phyloP scores from a whole-genome alignment of 768 basidiomycete genomes.

The Rhodotorula babjevae region DNA sequence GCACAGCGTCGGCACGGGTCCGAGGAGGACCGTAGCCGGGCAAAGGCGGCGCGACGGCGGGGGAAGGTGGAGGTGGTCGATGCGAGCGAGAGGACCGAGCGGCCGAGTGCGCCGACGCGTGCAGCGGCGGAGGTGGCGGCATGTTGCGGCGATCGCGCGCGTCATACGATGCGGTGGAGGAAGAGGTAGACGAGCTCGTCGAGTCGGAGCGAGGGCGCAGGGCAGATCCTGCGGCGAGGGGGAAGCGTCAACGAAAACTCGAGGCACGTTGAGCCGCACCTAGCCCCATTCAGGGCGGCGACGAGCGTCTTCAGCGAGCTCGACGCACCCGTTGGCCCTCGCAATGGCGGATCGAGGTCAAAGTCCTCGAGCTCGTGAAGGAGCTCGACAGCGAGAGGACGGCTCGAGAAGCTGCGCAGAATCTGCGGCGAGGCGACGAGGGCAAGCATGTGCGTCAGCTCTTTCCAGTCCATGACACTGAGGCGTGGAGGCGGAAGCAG shows the following conservation, averaged over 20 bases:
- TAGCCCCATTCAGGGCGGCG: too few species aligned
- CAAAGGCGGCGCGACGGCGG: constrained; percentile 17
- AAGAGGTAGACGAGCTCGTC: not conserved
- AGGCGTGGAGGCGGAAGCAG: too few species aligned
- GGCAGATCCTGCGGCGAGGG: not conserved
- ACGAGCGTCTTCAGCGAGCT: too few species aligned
- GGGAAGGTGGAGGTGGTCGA: not conserved
- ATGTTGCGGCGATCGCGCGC: not conserved
- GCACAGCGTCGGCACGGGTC: constrained; percentile 3
- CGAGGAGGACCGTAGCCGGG: constrained; percentile 35
- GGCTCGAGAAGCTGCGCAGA: constrained; percentile 21
- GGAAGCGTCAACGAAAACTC: too few species aligned
- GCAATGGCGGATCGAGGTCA: not conserved
- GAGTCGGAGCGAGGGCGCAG: not conserved
- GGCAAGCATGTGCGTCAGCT: too few species aligned
- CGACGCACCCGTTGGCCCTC: not conserved
- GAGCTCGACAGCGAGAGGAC: constrained; percentile 32
- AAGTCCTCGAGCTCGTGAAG: constrained; percentile 31
- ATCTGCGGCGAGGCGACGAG: too few species aligned
- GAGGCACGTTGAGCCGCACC: too few species aligned
- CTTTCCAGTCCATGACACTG: too few species aligned
- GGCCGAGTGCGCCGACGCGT: not conserved
- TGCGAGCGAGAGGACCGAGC: not conserved
- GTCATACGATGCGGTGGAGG: constrained; percentile 9
- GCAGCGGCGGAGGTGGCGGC: not conserved